These are phyloP conservation scores for Pseudogymnoascus sp. DNA, from an alignment of 2,329 filamentous ascomycete genomes.

Conservation along the genomic window DNA sequence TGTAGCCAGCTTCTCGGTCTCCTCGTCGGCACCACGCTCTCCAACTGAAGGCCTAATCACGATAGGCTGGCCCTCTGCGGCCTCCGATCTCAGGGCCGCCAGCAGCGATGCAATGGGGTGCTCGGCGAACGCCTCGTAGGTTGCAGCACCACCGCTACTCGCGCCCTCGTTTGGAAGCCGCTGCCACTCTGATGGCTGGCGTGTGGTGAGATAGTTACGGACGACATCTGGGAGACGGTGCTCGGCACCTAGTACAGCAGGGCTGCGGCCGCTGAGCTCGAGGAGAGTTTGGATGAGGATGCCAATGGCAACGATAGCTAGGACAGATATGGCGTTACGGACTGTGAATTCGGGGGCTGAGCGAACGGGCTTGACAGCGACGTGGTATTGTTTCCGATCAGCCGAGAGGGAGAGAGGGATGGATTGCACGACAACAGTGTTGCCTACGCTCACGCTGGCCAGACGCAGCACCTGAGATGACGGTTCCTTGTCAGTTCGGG, in stretches of 20 bases:
- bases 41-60: neutral
- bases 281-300: slow-evolving; percentile 26
- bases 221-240: slow-evolving; percentile 15
- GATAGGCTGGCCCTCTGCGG: slow-evolving; percentile 5
- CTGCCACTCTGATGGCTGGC: neutral
- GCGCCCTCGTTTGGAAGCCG: neutral
- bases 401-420: slow-evolving; percentile 26
- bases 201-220: neutral
- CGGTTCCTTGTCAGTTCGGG: slow-evolving; percentile 20
- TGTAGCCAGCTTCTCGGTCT: slow-evolving; percentile 11
- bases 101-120: slow-evolving; percentile 2
- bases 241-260: slow-evolving; percentile 20
- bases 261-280: slow-evolving; percentile 24
- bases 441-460: slow-evolving; percentile 28
- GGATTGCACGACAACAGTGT: slow-evolving; percentile 30
- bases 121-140: neutral
- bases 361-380: neutral
- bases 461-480: slow-evolving; percentile 26
- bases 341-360: neutral
- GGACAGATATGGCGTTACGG: slow-evolving; percentile 18
- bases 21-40: neutral
- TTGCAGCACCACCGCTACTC: neutral
- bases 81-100: neutral
- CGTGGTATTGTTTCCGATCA: slow-evolving; percentile 5
- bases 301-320: slow-evolving; percentile 19